Base-by-base conservation (phyloP, 2,329 filamentous ascomycete species). In the Moelleriella libera region DNA sequence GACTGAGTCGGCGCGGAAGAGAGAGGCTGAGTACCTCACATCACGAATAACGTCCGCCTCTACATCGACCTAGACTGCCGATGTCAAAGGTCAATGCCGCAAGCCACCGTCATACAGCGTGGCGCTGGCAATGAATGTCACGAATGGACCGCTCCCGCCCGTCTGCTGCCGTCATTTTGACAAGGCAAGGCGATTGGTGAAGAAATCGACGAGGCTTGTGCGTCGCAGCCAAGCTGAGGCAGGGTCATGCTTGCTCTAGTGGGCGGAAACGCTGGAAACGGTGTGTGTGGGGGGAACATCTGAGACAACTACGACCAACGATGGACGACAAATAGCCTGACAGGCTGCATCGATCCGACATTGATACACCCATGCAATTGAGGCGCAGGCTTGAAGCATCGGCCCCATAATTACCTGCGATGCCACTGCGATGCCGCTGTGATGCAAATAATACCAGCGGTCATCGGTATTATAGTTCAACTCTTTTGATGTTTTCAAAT, bases 271-370 rank as follows among this genome's bases (percentile, higher is more conserved):
- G 34, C 12, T 37, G 34, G 34, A 37, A 37, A 37, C 34, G 34
- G 34, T 37, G 34, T 37, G 34, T 37, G 34, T 37, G 34, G 34
- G 34, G 12, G 12, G 34, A 37, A 12, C 34, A 37, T 37, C 34
- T 37, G 34, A 37, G 34, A 37, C 34, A 37, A 8, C 12, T 12
- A 37, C 34, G 34, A 37, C 8, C 34, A 12, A 37, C 34, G 12
- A 37, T 37, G 34, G 34, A 37, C 34, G 12, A 8, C 8, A 37
- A 37, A 37, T 37, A 12, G 5, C 12, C 8, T 37, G 34, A 37
- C 34, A 37, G 34, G 34, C 34, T 37, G 34, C 32, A 58, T 58
- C 56, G 55, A 55, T 50, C 53, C 58, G 43, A 45, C 21, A 21
- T 21, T 21, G 3, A 21, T 21, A 21, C 21, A 21, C 21, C 21